Evolutionary conservation across 768 basidiomycete species (phyloP).

Genomic region (Lentinus tigrinus): DNA sequence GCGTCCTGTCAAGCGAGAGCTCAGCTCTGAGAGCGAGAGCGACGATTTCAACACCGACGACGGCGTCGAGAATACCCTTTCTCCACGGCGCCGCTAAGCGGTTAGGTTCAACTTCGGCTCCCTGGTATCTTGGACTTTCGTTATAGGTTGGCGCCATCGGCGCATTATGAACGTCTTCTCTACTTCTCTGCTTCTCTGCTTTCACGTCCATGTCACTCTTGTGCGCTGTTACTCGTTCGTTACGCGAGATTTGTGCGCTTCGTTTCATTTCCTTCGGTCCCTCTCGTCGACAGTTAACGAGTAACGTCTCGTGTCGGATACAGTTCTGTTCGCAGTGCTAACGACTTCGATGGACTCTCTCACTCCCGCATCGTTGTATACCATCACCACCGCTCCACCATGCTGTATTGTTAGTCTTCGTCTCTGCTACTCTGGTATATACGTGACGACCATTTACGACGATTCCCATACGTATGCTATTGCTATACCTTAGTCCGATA

Average conservation of each 20-base stretch:
- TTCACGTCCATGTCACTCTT: neutral
- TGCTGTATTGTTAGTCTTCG: conserved; percentile 38
- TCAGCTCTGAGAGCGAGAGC: conserved; percentile 69
- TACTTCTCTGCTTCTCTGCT: neutral
- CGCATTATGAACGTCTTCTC: conserved; percentile 10
- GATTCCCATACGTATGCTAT: conserved; percentile 29
- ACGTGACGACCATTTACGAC: conserved; percentile 30
- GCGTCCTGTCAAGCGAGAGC: conserved; percentile 52
- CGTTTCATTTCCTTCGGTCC: conserved; percentile 7
- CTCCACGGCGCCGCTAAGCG: conserved; percentile 19
- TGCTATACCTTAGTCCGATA: conserved; percentile 30
- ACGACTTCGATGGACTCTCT: conserved; percentile 19
- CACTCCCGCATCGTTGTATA: conserved; percentile 29
- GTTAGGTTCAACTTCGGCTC: conserved; percentile 4
- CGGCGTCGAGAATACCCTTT: conserved; percentile 21
- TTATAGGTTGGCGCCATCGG: conserved; percentile 4
- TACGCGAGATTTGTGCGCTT: conserved; percentile 11
- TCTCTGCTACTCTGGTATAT: conserved; percentile 21
- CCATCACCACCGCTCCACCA: conserved; percentile 27
- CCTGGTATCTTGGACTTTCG: conserved; percentile 10
- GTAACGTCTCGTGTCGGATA: neutral
- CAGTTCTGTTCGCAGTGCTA: conserved; percentile 15
- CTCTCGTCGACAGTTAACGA: neutral
- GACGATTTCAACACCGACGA: conserved; percentile 34
- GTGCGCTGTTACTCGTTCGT: neutral